A percentile compares a stretch with the other conserved stretches of the same genome.
Evolutionary conservation across 345 rosid genomes (phyloP).

Genomic region (Euphorbia peplus): DNA sequence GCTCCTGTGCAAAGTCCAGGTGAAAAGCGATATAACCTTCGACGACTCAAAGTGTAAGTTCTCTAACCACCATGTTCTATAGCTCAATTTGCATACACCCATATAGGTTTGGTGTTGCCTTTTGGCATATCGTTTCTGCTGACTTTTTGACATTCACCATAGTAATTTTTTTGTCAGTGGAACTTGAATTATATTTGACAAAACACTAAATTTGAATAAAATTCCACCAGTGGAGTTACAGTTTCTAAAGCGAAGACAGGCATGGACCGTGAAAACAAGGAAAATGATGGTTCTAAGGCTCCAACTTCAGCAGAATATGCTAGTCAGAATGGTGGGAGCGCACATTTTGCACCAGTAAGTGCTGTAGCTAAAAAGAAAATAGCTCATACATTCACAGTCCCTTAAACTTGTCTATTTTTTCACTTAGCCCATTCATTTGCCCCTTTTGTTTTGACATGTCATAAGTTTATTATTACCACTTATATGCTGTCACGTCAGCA

Average conservation of each 20-base stretch:
- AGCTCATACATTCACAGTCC: no score
- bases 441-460: no score
- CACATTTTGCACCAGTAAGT: slow-evolving; percentile 51
- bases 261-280: slow-evolving; percentile 29
- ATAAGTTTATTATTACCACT: no score
- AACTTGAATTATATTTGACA: neutral
- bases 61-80: neutral
- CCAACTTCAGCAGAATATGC: slow-evolving; percentile 41
- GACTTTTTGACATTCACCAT: neutral
- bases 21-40: slow-evolving; percentile 63
- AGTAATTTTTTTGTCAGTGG: neutral
- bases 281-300: slow-evolving; percentile 33
- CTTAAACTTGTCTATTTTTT: no score
- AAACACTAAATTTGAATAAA: slow-evolving; percentile 1
- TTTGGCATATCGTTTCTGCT: neutral
- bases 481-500: no score
- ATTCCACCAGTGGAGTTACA: slow-evolving; percentile 40
- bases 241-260: slow-evolving; percentile 25
- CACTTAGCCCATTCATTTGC: no score
- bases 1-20: slow-evolving; percentile 37
- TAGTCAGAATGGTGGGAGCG: slow-evolving; percentile 54
- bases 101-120: neutral
- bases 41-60: slow-evolving; percentile 65
- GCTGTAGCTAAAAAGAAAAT: no score
- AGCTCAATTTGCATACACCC: neutral